phyloP scores from a whole-genome alignment of 495 filamentous ascomycete genomes.

The Neurospora africana region DNA sequence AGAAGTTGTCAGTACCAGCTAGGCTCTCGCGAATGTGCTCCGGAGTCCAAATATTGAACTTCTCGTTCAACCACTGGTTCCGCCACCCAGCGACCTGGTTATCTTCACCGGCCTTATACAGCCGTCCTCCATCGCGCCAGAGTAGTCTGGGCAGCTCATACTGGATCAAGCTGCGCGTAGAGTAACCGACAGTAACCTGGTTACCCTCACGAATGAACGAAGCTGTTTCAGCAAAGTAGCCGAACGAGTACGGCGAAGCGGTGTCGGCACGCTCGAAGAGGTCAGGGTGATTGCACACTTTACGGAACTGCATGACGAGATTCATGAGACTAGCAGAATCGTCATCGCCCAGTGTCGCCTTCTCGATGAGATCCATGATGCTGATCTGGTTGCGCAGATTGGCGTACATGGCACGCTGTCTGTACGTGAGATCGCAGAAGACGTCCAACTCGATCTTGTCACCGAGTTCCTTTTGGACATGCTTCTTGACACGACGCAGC shows the following conservation, averaged over 20 bases:
- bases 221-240: constrained; percentile 83
- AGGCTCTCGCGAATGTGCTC: constrained; percentile 58
- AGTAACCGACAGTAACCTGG: constrained; percentile 73
- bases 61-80: constrained; percentile 57
- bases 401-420: constrained; percentile 88
- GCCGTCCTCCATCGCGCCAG: constrained; percentile 61
- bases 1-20: constrained; percentile 56
- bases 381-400: constrained; percentile 92
- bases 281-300: constrained; percentile 98
- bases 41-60: constrained; percentile 83
- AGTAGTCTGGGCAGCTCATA: constrained; percentile 73
- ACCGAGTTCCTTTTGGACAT: constrained; percentile 95
- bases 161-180: constrained; percentile 74
- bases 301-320: constrained; percentile 98
- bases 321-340: constrained; percentile 97
- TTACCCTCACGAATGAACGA: constrained; percentile 85
- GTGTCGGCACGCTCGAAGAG: constrained; percentile 92
- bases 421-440: constrained; percentile 94
- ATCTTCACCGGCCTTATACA: constrained; percentile 64
- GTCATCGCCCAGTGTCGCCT: constrained; percentile 89
- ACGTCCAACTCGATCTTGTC: constrained; percentile 97
- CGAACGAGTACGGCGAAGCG: constrained; percentile 70
- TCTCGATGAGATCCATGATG: constrained; percentile 97
- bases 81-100: constrained; percentile 69
- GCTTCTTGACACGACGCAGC: constrained; percentile 97